Conservation (phyloP, 768 basidiomycete genomes). For the Russula earlei region DNA sequence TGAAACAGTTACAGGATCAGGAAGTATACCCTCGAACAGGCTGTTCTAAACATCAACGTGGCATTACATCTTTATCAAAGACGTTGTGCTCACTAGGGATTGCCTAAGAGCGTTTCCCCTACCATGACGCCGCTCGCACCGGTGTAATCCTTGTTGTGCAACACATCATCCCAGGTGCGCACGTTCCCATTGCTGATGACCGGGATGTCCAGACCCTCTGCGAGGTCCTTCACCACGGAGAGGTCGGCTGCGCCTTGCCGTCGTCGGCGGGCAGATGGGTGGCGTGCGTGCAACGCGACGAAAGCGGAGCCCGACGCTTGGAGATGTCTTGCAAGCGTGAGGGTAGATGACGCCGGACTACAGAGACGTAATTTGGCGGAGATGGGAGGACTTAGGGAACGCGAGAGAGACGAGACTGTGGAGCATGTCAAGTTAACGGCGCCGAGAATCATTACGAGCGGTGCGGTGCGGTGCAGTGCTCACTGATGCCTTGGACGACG, state of each 20-base stretch:
- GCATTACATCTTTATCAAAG: background rate
- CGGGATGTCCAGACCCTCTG: slow-evolving; percentile 41
- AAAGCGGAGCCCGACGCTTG: slow-evolving; percentile 61
- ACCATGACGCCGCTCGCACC: slow-evolving; percentile 74
- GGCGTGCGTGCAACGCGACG: slow-evolving; percentile 66
- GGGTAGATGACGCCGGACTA: slow-evolving; percentile 38
- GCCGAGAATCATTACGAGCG: background rate
- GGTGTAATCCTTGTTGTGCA: slow-evolving; percentile 43
- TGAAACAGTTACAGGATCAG: slow-evolving; percentile 57
- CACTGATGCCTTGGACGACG: slow-evolving; percentile 55
- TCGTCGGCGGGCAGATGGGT: slow-evolving; percentile 58
- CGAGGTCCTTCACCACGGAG: slow-evolving; percentile 45
- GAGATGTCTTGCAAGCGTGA: slow-evolving; percentile 46
- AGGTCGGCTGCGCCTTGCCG: slow-evolving; percentile 67
- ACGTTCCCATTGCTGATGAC: slow-evolving; percentile 79
- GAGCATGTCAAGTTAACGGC: background rate
- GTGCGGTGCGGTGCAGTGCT: slow-evolving; percentile 5
- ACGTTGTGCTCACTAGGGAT: slow-evolving; percentile 54
- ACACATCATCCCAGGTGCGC: slow-evolving; percentile 46
- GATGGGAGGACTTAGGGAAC: slow-evolving; percentile 53
- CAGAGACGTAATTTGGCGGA: slow-evolving; percentile 47
- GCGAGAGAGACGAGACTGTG: slow-evolving; percentile 55
- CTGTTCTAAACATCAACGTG: slow-evolving; percentile 27
- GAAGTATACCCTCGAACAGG: slow-evolving; percentile 44
- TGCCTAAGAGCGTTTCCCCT: slow-evolving; percentile 64